Evolutionary conservation across 352 stramenopile species (phyloP), one percentile per base, ranked within the genome.

Genomic region (Pythium grandisporangium): DNA sequence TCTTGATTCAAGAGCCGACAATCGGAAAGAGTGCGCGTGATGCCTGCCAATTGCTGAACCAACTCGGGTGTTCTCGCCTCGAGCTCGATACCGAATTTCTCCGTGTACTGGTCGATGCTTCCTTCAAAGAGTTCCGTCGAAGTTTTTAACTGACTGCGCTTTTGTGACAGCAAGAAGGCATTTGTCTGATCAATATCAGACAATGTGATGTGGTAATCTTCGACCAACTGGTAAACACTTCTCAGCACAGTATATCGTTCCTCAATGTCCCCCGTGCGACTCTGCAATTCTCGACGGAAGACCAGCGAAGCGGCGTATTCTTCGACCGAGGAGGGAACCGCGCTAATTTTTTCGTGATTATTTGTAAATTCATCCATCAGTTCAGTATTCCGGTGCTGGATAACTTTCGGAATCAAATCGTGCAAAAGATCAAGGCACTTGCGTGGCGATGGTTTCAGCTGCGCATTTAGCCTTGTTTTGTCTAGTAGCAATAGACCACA

Each of bases 71-170:
- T 66, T 11, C 76, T 56, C 0, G 58, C 57, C 25, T 85, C 77
- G 7, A 90, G 66, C 42, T 90, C 77, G 11, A 85, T 55, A 10
- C 63, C 59, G 48, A 90, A 90, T 34, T 85, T 88, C 6, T 74
- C 66, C 11, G 63, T 76, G 49, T 90, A 90, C 38, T 80, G 63
- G 14, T 86, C 71, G 42, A 65, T 78, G 21, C 58, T 76, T 26
- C 45, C 79, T 51, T 86, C 74, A 42, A 90, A 84, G 2, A 84
- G 30, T 30, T 88, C 74, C 54, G 85, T 86, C 2, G 77, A 88
- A 3, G 72, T 76, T 30, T 74, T 79, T 22, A 90, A 47, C 42
- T 88, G 77, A 2, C 71, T 56, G n/a, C 56, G 66, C 49, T 84
- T 84, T 29, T 90, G 77, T 0, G 77, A 79, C 2, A 88, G 48